phyloP scores from a whole-genome alignment of 2,329 filamentous ascomycete species.

The Neoscytalidium dimidiatum region DNA sequence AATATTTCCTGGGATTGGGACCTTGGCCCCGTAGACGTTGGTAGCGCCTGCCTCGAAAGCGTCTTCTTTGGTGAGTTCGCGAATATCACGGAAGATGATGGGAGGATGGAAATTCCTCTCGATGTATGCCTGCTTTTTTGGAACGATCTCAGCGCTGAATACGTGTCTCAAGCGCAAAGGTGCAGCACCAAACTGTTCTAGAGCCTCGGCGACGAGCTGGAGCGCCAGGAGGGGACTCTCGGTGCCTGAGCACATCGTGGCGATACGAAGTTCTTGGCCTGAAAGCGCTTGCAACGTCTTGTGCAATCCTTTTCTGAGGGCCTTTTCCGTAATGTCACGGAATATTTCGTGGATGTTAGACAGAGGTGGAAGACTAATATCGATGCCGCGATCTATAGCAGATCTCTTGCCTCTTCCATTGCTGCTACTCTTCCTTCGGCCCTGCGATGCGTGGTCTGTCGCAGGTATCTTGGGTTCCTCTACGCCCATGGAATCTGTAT shows the following conservation, averaged over 20 bases:
- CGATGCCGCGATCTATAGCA: constrained; percentile 22
- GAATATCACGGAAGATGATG: constrained; percentile 48
- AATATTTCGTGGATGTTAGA: constrained; percentile 53
- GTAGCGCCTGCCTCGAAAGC: constrained; percentile 51
- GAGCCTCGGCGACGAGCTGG: constrained; percentile 50
- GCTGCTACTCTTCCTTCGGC: not conserved
- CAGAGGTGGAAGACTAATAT: constrained; percentile 48
- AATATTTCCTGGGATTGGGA: constrained; percentile 56
- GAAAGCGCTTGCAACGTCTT: constrained; percentile 38
- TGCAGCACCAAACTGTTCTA: constrained; percentile 22
- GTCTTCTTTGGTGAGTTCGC: constrained; percentile 44
- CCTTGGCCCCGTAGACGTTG: constrained; percentile 66
- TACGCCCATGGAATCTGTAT: not conserved
- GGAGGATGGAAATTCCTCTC: constrained; percentile 47
- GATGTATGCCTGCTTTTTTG: constrained; percentile 50
- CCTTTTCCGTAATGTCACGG: constrained; percentile 46
- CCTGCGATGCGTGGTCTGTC: not conserved
- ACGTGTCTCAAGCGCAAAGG: constrained; percentile 38
- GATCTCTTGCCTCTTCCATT: not conserved
- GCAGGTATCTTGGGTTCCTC: not conserved
- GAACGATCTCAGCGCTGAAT: constrained; percentile 50
- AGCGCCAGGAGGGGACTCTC: constrained; percentile 72
- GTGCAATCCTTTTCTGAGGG: constrained; percentile 33
- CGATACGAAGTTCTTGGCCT: constrained; percentile 53
- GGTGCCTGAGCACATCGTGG: constrained; percentile 77